A percentile compares a stretch with the other conserved stretches of the same genome.
phyloP scores from a whole-genome alignment of 2,329 filamentous ascomycete species.

The Scedosporium boydii region DNA sequence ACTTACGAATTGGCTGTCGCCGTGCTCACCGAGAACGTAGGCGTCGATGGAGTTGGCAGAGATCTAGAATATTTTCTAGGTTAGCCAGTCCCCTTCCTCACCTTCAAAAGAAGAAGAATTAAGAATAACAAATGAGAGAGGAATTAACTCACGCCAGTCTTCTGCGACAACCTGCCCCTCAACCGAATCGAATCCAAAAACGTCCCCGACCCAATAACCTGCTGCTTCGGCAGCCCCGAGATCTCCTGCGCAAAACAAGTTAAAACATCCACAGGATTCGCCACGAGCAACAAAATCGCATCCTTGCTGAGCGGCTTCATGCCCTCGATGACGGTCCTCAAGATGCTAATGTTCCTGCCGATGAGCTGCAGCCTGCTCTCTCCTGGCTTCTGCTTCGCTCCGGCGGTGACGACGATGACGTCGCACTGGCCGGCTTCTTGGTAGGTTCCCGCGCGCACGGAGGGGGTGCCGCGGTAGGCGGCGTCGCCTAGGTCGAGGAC shows the following conservation, averaged over 20 bases:
- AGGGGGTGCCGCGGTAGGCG: slow-evolving; percentile 5
- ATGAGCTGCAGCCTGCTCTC: slow-evolving; percentile 6
- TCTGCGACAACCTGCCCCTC: slow-evolving; percentile 3
- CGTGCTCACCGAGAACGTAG: slow-evolving; percentile 5
- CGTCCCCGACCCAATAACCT: slow-evolving; percentile 4
- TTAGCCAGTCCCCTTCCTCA: neutral
- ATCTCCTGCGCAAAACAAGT: slow-evolving; percentile 7
- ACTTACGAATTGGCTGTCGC: slow-evolving; percentile 7
- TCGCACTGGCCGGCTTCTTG: slow-evolving; percentile 5
- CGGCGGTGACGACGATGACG: slow-evolving; percentile 4
- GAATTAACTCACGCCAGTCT: neutral
- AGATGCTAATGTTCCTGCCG: slow-evolving; percentile 2
- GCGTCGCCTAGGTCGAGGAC: slow-evolving; percentile 6
- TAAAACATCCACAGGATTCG: slow-evolving; percentile 6
- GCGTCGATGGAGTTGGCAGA: slow-evolving; percentile 6
- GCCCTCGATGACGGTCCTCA: slow-evolving; percentile 1
- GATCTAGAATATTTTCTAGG: neutral
- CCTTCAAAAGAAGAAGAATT: neutral
- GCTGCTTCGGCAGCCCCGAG: slow-evolving; percentile 2
- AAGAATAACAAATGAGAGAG: neutral
- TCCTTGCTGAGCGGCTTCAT: slow-evolving; percentile 4
- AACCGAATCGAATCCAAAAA: slow-evolving; percentile 6
- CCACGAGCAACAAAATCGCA: slow-evolving; percentile 1
- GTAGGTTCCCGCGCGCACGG: neutral
- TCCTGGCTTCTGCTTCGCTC: slow-evolving; percentile 4